Percentiles rank a stretch among this genome's conserved stretches.
phyloP scores from a whole-genome alignment of 225 moss, liverwort and hornwort genomes.

The Anthoceros angustus region DNA sequence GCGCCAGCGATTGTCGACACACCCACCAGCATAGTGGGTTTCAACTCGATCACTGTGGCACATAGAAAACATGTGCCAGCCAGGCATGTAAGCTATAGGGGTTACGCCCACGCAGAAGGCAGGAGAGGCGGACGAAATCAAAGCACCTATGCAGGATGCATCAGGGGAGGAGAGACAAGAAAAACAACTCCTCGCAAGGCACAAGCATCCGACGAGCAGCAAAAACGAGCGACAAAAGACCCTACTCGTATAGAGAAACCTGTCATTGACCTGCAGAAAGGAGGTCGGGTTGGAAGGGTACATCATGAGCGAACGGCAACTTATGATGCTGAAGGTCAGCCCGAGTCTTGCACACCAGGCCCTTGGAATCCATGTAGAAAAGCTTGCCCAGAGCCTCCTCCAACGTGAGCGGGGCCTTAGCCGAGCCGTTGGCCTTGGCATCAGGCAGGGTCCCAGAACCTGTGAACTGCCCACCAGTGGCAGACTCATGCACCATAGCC shows the following conservation, averaged over 20 bases:
- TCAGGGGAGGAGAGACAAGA: too few species aligned
- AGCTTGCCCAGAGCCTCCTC: constrained; percentile 17
- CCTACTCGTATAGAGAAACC: not conserved
- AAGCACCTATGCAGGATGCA: too few species aligned
- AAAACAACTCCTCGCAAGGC: constrained; percentile 13
- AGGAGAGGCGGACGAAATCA: too few species aligned
- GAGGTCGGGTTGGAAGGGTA: constrained; percentile 22
- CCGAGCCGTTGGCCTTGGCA: not conserved
- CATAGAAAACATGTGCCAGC: not conserved
- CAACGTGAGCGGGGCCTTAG: constrained; percentile 12
- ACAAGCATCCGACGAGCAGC: constrained; percentile 9
- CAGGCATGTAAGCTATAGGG: not conserved
- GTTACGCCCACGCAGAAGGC: constrained; percentile 6
- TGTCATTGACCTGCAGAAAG: constrained; percentile 13
- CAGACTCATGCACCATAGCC: constrained; percentile 14
- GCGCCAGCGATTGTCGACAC: constrained; percentile 51
- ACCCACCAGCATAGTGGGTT: constrained; percentile 72
- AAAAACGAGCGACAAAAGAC: constrained; percentile 40
- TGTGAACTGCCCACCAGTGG: constrained; percentile 5
- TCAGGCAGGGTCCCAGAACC: not conserved
- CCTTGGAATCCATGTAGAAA: constrained; percentile 33
- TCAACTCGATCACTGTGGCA: constrained; percentile 43
- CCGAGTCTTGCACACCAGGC: constrained; percentile 29
- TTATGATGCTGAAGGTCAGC: constrained; percentile 29
- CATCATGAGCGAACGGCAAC: constrained; percentile 34